Evolutionary conservation across 2,329 filamentous ascomycete genomes (phyloP), one percentile per base, ranked within the genome.

Genomic region (Aureobasidium lini): DNA sequence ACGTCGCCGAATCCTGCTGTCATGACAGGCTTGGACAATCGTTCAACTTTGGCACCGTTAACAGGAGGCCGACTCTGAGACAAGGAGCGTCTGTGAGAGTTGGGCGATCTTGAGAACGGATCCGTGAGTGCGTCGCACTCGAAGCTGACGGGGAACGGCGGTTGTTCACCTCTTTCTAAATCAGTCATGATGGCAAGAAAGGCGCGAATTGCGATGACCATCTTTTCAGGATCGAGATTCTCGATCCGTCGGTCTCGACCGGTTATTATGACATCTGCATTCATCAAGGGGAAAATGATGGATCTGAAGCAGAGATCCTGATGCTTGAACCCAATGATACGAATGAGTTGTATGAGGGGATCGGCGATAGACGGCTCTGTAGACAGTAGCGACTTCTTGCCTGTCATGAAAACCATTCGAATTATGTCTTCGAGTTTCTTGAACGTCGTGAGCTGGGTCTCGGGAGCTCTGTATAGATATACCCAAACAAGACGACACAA

Each of bases 131-230:
- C 68, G 62, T 79, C 77, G 57, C 74, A 75, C 54, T 76, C 73
- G 63, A 79, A 84, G 10, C 84, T 82, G 47, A 86, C 84, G 1
- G 94, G 94, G 65, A 97, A 96, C 0, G 91, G 89, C 2, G 94
- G 94, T 63, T 85, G 81, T 50, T 92, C 87, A 29, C 87, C 87
- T 63, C 88, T 93, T 72, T 99, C 94, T 29, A 97, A 78, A 71
- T 99, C 94, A 0, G 88, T 83, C 84, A 99, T 93, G 65, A 97
- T 90, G 34, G 88, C 89, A 31, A 99, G 79, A 70, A 97, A 99
- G 3, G 94, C 89, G 63, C 91, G 84, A 63, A 99, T 99, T 2
- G 92, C 94, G 66, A 99, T 89, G n/a, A 97, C 93, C 76, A 96
- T 95, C 67, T 90, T 88, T 69, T 99, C 95, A 0, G 95, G 94